Percentiles rank a stretch among this genome's conserved stretches.
Evolutionary conservation across 768 basidiomycete species (phyloP).

Genomic region (Xerocomellus chrysenteron): DNA sequence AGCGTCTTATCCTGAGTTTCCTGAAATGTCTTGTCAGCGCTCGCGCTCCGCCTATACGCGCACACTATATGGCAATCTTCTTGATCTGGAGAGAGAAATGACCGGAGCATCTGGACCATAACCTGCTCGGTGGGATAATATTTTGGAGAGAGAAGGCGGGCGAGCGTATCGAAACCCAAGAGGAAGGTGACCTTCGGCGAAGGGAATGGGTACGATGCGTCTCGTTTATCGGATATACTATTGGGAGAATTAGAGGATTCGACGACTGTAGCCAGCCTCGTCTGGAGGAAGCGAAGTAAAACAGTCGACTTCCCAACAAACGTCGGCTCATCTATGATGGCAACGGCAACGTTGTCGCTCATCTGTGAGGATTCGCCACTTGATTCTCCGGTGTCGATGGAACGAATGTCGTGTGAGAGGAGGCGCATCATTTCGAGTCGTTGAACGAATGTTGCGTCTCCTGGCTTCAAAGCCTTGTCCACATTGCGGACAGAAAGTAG

Average conservation of each 20-base stretch:
- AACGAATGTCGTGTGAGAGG: constrained; percentile 50
- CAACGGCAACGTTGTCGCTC: constrained; percentile 63
- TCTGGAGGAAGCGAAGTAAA: constrained; percentile 51
- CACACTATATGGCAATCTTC: constrained; percentile 67
- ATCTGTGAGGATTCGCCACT: constrained; percentile 2
- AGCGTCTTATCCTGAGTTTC: constrained; percentile 30
- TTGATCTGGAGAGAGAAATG: constrained; percentile 56
- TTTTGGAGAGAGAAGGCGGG: constrained; percentile 69
- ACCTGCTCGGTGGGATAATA: constrained; percentile 60
- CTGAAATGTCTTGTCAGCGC: constrained; percentile 18
- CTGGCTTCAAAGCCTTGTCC: constrained; percentile 71
- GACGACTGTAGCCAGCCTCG: constrained; percentile 15
- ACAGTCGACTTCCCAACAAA: constrained; percentile 79
- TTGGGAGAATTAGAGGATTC: neutral
- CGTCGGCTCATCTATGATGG: constrained; percentile 81
- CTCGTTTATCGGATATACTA: constrained; percentile 13
- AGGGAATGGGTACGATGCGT: constrained; percentile 3
- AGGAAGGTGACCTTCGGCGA: constrained; percentile 61
- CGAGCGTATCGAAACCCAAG: constrained; percentile 83
- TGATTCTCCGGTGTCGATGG: neutral
- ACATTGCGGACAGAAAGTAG: constrained; percentile 84
- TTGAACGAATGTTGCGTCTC: constrained; percentile 74
- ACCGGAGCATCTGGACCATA: constrained; percentile 56
- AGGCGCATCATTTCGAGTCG: constrained; percentile 85
- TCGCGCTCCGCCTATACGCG: constrained; percentile 48